Evolutionary conservation across 495 filamentous ascomycete genomes (phyloP).

Genomic region (Talaromyces stipitatus): DNA sequence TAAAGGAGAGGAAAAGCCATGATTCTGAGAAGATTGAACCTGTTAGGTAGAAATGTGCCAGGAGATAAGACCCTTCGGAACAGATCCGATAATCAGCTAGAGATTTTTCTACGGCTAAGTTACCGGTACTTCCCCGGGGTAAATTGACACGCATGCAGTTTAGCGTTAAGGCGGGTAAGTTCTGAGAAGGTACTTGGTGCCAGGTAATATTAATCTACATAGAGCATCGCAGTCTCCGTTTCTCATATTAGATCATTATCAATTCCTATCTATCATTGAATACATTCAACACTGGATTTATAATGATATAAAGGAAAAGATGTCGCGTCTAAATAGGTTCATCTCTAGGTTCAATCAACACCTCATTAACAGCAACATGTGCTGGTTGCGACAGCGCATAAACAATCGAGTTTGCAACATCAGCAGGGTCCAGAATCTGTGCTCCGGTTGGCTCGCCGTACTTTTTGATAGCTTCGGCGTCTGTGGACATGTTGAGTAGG

Average conservation of each 20-base stretch:
- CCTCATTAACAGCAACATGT: constrained; percentile 63
- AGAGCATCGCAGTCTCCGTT: too few relatives aligned
- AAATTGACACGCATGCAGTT: too few relatives aligned
- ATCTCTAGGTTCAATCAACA: constrained; percentile 63
- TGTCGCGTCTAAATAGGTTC: constrained; percentile 48
- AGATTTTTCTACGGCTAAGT: background rate
- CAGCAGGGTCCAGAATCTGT: constrained; percentile 53
- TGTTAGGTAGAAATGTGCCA: background rate
- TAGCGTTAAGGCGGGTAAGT: too few relatives aligned
- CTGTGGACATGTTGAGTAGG: constrained; percentile 56
- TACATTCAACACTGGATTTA: background rate
- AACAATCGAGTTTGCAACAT: constrained; percentile 57
- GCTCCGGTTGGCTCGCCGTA: constrained; percentile 60
- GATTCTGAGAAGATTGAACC: background rate
- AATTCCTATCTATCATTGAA: background rate
- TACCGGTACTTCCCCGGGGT: too few relatives aligned
- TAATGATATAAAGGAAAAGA: background rate
- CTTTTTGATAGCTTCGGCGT: constrained; percentile 60
- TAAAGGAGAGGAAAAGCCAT: background rate
- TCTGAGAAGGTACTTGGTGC: too few relatives aligned
- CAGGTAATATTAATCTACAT: too few relatives aligned
- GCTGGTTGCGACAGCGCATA: constrained; percentile 56
- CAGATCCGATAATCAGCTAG: background rate
- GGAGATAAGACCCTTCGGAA: background rate
- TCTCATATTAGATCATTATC: background rate